phyloP scores from a whole-genome alignment of 2,329 filamentous ascomycete species.

The Sporothrix curviconia region DNA sequence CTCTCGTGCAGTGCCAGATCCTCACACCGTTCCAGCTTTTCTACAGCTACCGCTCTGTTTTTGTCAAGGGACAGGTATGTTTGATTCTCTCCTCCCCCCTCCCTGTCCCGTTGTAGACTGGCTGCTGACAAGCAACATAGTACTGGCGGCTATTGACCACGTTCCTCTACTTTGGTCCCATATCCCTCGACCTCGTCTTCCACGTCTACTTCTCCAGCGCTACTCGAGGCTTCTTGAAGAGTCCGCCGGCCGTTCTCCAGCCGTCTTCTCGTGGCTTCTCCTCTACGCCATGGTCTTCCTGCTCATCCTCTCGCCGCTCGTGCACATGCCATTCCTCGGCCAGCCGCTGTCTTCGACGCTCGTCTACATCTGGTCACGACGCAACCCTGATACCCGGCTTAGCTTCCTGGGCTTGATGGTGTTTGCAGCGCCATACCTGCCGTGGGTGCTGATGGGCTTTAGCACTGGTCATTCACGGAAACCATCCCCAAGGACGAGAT shows the following conservation, averaged over 20 bases:
- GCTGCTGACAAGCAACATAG: too few species aligned
- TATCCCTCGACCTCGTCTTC: slow-evolving; percentile 90
- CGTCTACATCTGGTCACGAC: slow-evolving; percentile 95
- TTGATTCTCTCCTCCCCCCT: not conserved
- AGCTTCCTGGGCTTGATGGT: slow-evolving; percentile 84
- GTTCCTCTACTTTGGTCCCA: slow-evolving; percentile 94
- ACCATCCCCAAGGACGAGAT: slow-evolving; percentile 92
- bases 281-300: slow-evolving; percentile 77
- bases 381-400: slow-evolving; percentile 85
- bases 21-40: slow-evolving; percentile 92
- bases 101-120: not conserved
- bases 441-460: slow-evolving; percentile 92
- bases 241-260: slow-evolving; percentile 82
- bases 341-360: slow-evolving; percentile 85
- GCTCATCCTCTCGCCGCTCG: slow-evolving; percentile 73
- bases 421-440: slow-evolving; percentile 89
- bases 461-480: slow-evolving; percentile 85
- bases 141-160: slow-evolving; percentile 96
- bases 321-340: slow-evolving; percentile 91
- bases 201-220: slow-evolving; percentile 94
- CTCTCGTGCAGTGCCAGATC: slow-evolving; percentile 87
- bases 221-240: slow-evolving; percentile 95
- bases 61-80: slow-evolving; percentile 80
- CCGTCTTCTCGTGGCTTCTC: slow-evolving; percentile 91
- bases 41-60: slow-evolving; percentile 90